Evolutionary conservation across 2,329 filamentous ascomycete genomes (phyloP).

Genomic region (Talaromyces sp.): DNA sequence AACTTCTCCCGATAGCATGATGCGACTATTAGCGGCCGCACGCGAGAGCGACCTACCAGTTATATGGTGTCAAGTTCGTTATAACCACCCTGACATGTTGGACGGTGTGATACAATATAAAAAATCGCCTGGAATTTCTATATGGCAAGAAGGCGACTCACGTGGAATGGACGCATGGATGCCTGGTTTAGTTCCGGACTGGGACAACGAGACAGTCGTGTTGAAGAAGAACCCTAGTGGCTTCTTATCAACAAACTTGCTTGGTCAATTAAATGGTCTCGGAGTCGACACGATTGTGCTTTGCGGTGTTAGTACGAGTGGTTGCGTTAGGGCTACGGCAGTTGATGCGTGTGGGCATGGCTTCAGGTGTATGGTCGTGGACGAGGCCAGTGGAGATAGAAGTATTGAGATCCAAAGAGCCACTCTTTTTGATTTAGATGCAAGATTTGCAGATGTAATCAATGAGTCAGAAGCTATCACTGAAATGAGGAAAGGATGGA

Average conservation of each 20-base stretch:
- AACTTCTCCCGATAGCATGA: not conserved
- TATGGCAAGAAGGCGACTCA: not conserved
- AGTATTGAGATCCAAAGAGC: not conserved
- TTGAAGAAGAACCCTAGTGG: not conserved
- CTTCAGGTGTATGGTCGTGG: not conserved
- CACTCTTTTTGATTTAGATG: conserved; percentile 3
- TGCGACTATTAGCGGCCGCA: not conserved
- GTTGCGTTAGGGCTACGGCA: not conserved
- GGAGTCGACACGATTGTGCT: not conserved
- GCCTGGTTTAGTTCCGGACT: not conserved
- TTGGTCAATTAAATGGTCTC: not conserved
- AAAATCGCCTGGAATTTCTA: not conserved
- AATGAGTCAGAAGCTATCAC: not conserved
- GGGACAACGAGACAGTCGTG: not conserved
- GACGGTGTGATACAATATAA: not conserved
- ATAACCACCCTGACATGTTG: not conserved
- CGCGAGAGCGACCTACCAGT: not conserved
- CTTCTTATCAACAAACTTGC: not conserved
- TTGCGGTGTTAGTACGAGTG: not conserved
- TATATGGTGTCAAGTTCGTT: not conserved
- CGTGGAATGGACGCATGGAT: conserved; percentile 3
- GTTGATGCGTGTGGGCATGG: not conserved
- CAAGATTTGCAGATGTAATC: not conserved
- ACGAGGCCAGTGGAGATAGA: not conserved
- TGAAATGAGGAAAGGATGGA: not conserved